Evolutionary conservation across 805 yeast genomes (phyloP).

Genomic region (Suhomyces xylopsoci): DNA sequence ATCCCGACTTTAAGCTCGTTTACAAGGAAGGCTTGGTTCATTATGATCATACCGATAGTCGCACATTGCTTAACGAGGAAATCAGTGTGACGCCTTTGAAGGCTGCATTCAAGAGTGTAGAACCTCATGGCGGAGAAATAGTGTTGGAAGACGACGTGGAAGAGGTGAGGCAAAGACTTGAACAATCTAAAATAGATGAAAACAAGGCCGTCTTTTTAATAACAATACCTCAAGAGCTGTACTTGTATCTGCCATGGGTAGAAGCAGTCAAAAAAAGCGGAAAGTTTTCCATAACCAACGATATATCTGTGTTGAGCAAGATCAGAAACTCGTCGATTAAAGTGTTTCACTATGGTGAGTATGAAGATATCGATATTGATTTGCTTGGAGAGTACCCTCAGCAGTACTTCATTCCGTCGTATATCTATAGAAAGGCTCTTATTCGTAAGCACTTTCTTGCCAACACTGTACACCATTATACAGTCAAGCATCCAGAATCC

Average conservation of each 20-base stretch:
- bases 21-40: conserved; percentile 47
- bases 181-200: background rate
- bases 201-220: conserved; percentile 23
- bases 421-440: conserved; percentile 83
- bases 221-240: conserved; percentile 36
- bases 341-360: conserved; percentile 80
- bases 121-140: conserved; percentile 56
- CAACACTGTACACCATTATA: conserved; percentile 74
- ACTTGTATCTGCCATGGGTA: conserved; percentile 42
- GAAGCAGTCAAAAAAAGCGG: conserved; percentile 29
- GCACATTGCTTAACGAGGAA: conserved; percentile 61
- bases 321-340: conserved; percentile 21
- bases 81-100: conserved; percentile 55
- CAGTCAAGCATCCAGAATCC: conserved; percentile 71
- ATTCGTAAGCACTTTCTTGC: conserved; percentile 88
- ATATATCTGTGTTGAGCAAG: conserved; percentile 15
- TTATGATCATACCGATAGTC: conserved; percentile 60
- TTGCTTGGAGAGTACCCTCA: conserved; percentile 39
- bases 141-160: conserved; percentile 26
- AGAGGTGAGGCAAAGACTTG: background rate
- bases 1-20: conserved; percentile 73
- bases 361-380: conserved; percentile 84
- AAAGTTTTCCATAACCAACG: conserved; percentile 19
- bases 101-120: conserved; percentile 64
- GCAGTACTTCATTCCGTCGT: conserved; percentile 69